Base-by-base conservation (phyloP, 495 filamentous ascomycete species). In the Baudoinia panamericana region DNA sequence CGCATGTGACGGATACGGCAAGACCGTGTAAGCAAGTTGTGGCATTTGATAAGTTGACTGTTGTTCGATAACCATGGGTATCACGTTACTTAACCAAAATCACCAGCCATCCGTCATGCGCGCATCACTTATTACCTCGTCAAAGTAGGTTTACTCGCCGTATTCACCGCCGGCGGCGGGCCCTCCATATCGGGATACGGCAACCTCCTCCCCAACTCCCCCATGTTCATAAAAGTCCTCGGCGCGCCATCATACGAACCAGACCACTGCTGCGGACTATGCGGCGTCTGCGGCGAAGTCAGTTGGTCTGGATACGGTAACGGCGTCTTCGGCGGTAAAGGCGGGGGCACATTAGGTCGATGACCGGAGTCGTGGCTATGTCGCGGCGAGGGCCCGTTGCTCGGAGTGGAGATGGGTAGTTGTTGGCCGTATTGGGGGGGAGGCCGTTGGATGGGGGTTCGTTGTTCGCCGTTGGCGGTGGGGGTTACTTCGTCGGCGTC, bases 311-410 rank as follows among this genome's bases (percentile, higher is more conserved):
- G 47, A 39, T 41, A 41, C 2, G 47, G 42, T 12, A 46, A 60
- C 63, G 84, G 84, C 0, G 82, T 93, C 59, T 90, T 90, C 9
- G 85, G 83, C 8, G 85, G 85, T 17, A 88, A 53, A 0, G 86
- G 86, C 24, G 86, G 86, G 0, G 84, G 78, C 8, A 40, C 30
- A n/a, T 27, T 10, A 4, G 23, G n/a, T 5, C 37, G 38, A 21
- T 20, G 8, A 7, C 37, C 29, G 39, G 65, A 51, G 43, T 76
- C 63, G 51, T 58, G 47, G 58, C 57, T 68, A 63, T 15, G 65
- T 65, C 28, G 45, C 46, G 35, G 30, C 22, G 35, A 53, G 39
- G 36, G 67, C 63, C 32, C 33, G 11, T 35, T 36, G 19, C 25
- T 21, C 8, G 32, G 20, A 24, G 32, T 18, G 17, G 34, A 30